A percentile compares a stretch with the other conserved stretches of the same genome.
Conservation (phyloP, 1,284 basidiomycete species). For the Cutaneotrichosporon sp. region DNA sequence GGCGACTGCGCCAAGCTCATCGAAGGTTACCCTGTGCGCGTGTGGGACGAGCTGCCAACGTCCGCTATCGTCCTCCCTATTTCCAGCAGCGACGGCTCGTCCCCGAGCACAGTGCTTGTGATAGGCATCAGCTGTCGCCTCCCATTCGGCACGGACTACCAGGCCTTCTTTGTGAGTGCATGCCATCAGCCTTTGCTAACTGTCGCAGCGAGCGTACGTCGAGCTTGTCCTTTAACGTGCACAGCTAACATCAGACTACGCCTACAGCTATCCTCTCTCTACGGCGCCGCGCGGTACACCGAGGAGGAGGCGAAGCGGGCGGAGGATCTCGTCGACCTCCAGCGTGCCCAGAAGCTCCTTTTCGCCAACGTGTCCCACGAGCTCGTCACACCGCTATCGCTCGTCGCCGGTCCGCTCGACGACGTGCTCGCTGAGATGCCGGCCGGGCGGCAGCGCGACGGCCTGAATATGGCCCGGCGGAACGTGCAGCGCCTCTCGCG, state of each 20-base stretch:
- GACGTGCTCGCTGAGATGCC: slow-evolving; percentile 38
- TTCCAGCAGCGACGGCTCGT: slow-evolving; percentile 43
- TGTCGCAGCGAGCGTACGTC: slow-evolving; percentile 33
- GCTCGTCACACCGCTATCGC: slow-evolving; percentile 52
- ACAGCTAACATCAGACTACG: neutral
- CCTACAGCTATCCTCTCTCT: slow-evolving; percentile 10
- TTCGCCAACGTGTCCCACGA: slow-evolving; percentile 54
- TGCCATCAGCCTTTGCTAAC: neutral
- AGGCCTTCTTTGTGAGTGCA: slow-evolving; percentile 47
- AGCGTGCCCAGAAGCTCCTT: slow-evolving; percentile 50
- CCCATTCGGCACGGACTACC: slow-evolving; percentile 50
- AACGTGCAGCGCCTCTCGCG: slow-evolving; percentile 48
- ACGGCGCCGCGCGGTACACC: slow-evolving; percentile 29
- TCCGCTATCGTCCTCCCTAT: slow-evolving; percentile 53
- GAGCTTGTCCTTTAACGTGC: neutral
- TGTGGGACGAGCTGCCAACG: slow-evolving; percentile 51
- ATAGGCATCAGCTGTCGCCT: slow-evolving; percentile 51
- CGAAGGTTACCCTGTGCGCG: slow-evolving; percentile 40
- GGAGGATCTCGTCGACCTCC: slow-evolving; percentile 53
- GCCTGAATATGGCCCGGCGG: slow-evolving; percentile 44
- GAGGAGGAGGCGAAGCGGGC: slow-evolving; percentile 43
- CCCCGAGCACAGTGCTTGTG: slow-evolving; percentile 48
- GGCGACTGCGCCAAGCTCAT: slow-evolving; percentile 46
- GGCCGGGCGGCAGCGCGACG: slow-evolving; percentile 41
- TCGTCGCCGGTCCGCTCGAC: slow-evolving; percentile 51